Percentiles rank a stretch among this genome's conserved stretches.
Evolutionary conservation across 352 stramenopile genomes (phyloP).

Genomic region (Paralagenidium karlingii): DNA sequence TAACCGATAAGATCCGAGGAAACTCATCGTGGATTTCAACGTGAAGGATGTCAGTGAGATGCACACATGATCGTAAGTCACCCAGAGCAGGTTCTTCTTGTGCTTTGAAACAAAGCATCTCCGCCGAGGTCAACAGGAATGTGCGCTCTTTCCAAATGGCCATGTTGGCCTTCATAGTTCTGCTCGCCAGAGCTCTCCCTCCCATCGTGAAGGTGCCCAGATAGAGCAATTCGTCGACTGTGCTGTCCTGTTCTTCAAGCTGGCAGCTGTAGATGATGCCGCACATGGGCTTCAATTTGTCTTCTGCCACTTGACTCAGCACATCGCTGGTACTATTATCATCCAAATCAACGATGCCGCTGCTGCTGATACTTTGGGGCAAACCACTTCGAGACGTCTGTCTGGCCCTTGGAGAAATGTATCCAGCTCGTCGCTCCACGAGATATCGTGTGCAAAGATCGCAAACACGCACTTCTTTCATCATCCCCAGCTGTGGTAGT

Average conservation of each 20-base stretch:
- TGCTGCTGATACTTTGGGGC: neutral
- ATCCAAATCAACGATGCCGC: neutral
- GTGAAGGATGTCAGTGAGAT: slow-evolving; percentile 68
- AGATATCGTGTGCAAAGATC: slow-evolving; percentile 57
- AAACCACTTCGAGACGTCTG: neutral
- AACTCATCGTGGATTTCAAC: slow-evolving; percentile 63
- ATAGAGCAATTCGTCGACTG: slow-evolving; percentile 64
- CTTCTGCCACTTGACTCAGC: neutral
- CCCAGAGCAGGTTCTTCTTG: slow-evolving; percentile 28
- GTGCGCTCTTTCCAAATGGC: slow-evolving; percentile 69
- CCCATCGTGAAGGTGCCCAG: slow-evolving; percentile 68
- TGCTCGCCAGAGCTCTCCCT: slow-evolving; percentile 49
- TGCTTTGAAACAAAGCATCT: slow-evolving; percentile 68
- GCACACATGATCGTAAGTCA: slow-evolving; percentile 51
- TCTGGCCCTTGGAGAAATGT: slow-evolving; percentile 21
- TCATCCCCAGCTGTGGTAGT: slow-evolving; percentile 54
- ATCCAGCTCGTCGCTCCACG: slow-evolving; percentile 50
- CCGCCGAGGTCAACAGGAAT: slow-evolving; percentile 60
- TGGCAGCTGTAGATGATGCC: slow-evolving; percentile 64
- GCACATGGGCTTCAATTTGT: slow-evolving; percentile 21
- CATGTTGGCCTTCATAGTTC: slow-evolving; percentile 57
- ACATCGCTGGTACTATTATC: neutral
- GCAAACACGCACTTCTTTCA: slow-evolving; percentile 62
- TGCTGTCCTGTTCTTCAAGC: slow-evolving; percentile 67
- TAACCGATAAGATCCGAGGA: slow-evolving; percentile 52